Evolutionary conservation across 129 eudicot genomes (phyloP).

Genomic region (Lonicera japonica): DNA sequence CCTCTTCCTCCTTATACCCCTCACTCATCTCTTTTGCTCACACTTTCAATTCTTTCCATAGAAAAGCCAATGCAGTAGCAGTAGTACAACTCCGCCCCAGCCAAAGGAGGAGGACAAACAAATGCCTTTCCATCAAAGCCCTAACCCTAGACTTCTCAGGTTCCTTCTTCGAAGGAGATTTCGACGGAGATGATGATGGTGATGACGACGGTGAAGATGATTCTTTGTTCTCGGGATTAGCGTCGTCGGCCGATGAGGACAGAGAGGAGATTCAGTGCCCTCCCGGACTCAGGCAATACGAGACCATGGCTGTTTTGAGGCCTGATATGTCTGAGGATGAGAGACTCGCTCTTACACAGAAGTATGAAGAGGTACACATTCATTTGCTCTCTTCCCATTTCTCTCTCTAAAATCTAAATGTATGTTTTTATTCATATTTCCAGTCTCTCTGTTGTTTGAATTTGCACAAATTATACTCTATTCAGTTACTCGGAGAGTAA

Average conservation of each 20-base stretch:
- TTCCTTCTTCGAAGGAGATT: conserved; percentile 75
- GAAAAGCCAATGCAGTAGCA: not conserved
- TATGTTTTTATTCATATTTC: too few species aligned
- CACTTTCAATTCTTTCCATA: not conserved
- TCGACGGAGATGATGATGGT: conserved; percentile 57
- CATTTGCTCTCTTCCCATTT: not conserved
- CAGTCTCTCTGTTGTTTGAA: too few species aligned
- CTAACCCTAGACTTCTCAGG: conserved; percentile 65
- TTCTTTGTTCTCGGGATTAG: conserved; percentile 33
- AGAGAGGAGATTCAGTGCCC: conserved; percentile 89
- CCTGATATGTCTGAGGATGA: conserved; percentile 96
- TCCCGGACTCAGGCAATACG: conserved; percentile 80
- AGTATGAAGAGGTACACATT: conserved; percentile 77
- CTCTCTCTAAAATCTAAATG: too few species aligned
- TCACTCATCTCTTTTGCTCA: not conserved
- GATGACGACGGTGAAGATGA: conserved; percentile 62
- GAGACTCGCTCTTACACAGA: conserved; percentile 75
- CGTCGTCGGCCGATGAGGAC: conserved; percentile 49
- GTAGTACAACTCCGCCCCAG: too few species aligned
- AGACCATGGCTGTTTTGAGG: conserved; percentile 78
- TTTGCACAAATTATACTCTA: not conserved
- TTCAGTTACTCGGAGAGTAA: too few species aligned
- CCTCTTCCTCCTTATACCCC: not conserved
- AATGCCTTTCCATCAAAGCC: conserved; percentile 34
- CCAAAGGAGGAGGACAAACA: conserved; percentile 8